These are phyloP conservation scores for Naganishia vishniacii DNA, from an alignment of 768 basidiomycete genomes.

Conservation along the genomic window DNA sequence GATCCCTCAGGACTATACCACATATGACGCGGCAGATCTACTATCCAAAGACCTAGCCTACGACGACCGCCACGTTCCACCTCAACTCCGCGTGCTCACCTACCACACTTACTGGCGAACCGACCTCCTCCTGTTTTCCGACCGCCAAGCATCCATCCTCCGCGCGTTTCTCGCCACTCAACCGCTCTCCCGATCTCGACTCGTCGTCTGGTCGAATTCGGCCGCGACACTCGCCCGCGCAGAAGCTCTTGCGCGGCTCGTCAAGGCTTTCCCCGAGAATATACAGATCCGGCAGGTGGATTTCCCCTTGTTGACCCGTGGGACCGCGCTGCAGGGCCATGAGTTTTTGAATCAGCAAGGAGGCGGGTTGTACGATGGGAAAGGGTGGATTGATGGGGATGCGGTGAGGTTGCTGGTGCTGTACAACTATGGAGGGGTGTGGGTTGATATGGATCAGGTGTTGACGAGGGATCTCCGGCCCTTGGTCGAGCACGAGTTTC, in stretches of 20 bases:
- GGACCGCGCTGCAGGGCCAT: constrained; percentile 66
- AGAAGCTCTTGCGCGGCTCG: constrained; percentile 59
- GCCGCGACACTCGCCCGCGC: constrained; percentile 51
- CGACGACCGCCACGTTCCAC: constrained; percentile 28
- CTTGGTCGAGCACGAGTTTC: constrained; percentile 86
- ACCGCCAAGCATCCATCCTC: constrained; percentile 82
- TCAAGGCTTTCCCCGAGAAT: constrained; percentile 61
- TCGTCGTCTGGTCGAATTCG: constrained; percentile 91
- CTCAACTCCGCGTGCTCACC: constrained; percentile 50
- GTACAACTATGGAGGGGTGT: constrained; percentile 86
- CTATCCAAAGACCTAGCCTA: background rate
- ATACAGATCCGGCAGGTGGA: constrained; percentile 69
- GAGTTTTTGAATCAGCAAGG: constrained; percentile 13
- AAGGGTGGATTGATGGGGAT: constrained; percentile 94
- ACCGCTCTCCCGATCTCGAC: constrained; percentile 57
- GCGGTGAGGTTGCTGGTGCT: constrained; percentile 78
- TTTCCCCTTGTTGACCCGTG: constrained; percentile 61
- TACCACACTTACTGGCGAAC: constrained; percentile 93
- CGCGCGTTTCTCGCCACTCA: constrained; percentile 93
- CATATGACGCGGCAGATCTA: background rate
- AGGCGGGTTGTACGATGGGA: constrained; percentile 58
- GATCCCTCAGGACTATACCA: background rate
- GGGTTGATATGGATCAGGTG: constrained; percentile 97
- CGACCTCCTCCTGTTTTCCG: constrained; percentile 74
- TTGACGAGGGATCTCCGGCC: constrained; percentile 81